Evolutionary conservation across 805 yeast species (phyloP), one percentile per base, ranked within the genome.

Genomic region (Kodamaea kaohsiungensis): DNA sequence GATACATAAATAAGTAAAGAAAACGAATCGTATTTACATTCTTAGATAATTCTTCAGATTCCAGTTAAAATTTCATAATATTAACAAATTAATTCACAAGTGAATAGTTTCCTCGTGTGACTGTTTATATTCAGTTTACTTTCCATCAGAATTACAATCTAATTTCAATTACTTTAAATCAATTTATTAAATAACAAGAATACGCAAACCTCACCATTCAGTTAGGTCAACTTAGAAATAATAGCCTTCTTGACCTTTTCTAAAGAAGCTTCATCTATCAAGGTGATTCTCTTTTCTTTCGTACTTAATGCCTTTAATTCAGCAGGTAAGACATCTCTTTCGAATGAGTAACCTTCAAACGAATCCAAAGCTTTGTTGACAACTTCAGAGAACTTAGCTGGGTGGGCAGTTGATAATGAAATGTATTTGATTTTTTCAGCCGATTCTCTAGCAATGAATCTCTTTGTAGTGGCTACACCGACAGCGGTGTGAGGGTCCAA

Each of bases 401-500:
- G 99, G 70, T 95, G 99, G 7, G 99, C 99, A 48, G 99, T 95
- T 9, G 98, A 88, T 55, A 95, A 82, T 4, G 97, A 88, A 46
- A 95, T 80, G 66, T 81, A 81, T 46, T 76, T 80, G 17, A 33
- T n/a, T 16, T 52, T 27, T 27, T 69, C 65, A n/a, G 17, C 37
- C 9, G 50, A 48, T 58, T 80, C 84, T 49, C 71, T 66, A 13
- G 76, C 77, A 51, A 88, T 81, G 65, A 82, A 78, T 61, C 86
- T 79, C 60, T 87, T 80, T 42, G 95, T 77, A 17, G 96, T 88
- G 56, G 87, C 82, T 46, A 95, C 88, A 66, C 98, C 99, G 53
- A 95, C 97, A 39, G 99, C 91, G 43, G 97, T 82, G 72, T 95
- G 99, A 46, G 99, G 99, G 70, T 95, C 99, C 61, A 92, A 77